A percentile compares a stretch with the other conserved stretches of the same genome.
Conservation (phyloP, 2,329 filamentous ascomycete species). For the Leptographium flavum region DNA sequence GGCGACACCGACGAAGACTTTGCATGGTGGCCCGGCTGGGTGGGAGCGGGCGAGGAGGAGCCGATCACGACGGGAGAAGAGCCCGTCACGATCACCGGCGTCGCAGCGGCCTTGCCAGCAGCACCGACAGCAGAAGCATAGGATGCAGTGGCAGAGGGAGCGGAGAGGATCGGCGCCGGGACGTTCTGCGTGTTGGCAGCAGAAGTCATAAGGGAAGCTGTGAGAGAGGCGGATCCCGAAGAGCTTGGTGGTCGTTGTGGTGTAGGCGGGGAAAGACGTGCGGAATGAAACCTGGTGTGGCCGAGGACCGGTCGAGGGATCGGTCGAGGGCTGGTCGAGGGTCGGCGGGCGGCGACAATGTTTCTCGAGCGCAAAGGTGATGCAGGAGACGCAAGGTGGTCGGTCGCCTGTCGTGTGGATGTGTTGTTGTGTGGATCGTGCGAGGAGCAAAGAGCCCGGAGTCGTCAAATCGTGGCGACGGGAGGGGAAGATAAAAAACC, state of each 20-base stretch:
- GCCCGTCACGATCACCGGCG: constrained; percentile 46
- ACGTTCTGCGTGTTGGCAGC: constrained; percentile 39
- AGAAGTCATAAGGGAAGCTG: constrained; percentile 42
- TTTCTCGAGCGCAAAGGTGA: no score
- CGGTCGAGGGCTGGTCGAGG: no score
- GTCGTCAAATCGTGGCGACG: no score
- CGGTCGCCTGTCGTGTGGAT: no score
- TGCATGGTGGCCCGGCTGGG: constrained; percentile 41
- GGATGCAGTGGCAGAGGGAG: constrained; percentile 41
- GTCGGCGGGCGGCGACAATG: no score
- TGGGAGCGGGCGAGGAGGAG: constrained; percentile 31
- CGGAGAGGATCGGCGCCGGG: constrained; percentile 41
- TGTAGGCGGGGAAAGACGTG: background rate
- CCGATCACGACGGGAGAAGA: constrained; percentile 41
- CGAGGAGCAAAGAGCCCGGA: no score
- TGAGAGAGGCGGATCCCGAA: background rate
- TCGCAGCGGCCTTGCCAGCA: constrained; percentile 46
- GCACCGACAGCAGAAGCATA: constrained; percentile 54
- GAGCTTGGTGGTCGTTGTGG: background rate
- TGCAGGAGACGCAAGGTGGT: no score
- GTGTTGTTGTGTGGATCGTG: no score
- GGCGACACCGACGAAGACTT: constrained; percentile 58
- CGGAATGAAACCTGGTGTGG: background rate
- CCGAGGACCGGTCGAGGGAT: no score
- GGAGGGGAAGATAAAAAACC: no score